Conservation (phyloP, 192 early-diverging fungal species). For the Rhizoclosmatium sp. region DNA sequence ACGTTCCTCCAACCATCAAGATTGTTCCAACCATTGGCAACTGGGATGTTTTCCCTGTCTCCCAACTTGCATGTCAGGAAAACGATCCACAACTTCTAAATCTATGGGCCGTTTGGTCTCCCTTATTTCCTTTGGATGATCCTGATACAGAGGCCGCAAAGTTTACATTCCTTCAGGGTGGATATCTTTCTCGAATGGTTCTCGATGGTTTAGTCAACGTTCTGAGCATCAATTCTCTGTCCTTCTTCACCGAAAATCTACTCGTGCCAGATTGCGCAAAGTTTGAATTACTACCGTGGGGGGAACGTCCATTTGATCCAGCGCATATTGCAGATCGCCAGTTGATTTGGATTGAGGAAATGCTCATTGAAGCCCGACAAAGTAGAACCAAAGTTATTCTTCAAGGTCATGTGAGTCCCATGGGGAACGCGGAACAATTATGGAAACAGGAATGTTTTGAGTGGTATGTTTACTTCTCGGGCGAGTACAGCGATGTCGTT, state of each 20-base stretch:
- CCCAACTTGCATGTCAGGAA: constrained; percentile 22
- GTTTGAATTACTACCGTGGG: constrained; percentile 1
- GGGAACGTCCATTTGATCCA: neutral
- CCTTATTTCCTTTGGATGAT: constrained; percentile 35
- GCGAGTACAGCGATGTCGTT: constrained; percentile 58
- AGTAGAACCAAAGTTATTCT: constrained; percentile 40
- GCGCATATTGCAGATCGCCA: constrained; percentile 48
- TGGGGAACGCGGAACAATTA: constrained; percentile 27
- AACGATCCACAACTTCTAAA: constrained; percentile 27
- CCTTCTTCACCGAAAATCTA: constrained; percentile 44
- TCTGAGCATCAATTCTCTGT: constrained; percentile 47
- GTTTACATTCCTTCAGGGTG: constrained; percentile 44
- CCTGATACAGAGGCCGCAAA: constrained; percentile 28
- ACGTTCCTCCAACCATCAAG: constrained; percentile 41
- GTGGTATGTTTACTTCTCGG: constrained; percentile 48
- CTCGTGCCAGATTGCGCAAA: constrained; percentile 30
- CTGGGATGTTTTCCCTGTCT: constrained; percentile 56
- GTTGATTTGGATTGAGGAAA: constrained; percentile 47
- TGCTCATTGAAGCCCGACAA: constrained; percentile 30
- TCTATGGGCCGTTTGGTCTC: constrained; percentile 49
- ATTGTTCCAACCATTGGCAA: constrained; percentile 56
- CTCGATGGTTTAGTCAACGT: constrained; percentile 32
- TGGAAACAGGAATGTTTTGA: constrained; percentile 45
- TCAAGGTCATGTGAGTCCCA: constrained; percentile 56
- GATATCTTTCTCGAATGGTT: constrained; percentile 46